Conservation (phyloP, 1,284 basidiomycete species). For the Austroboletus niveus region DNA sequence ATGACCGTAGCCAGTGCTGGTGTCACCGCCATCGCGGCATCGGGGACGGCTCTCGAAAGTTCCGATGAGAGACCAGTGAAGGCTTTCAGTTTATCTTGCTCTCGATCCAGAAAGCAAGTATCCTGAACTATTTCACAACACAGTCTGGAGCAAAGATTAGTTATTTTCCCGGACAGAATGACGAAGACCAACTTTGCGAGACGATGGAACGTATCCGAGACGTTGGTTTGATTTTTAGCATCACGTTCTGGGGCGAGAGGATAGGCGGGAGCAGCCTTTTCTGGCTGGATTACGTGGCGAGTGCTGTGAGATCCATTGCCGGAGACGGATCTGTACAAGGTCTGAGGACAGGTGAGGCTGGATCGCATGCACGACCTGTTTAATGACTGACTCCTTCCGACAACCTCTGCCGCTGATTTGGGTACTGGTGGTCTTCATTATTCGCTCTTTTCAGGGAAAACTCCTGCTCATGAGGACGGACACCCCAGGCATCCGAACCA, state of each 20-base stretch:
- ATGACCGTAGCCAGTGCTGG: conserved; percentile 46
- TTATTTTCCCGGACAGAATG: conserved; percentile 1
- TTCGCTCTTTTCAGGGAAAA: conserved; percentile 29
- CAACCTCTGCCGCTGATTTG: conserved; percentile 28
- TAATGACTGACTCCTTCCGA: conserved; percentile 28
- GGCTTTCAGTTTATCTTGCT: conserved; percentile 40
- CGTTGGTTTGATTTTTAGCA: conserved; percentile 8
- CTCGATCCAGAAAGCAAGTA: conserved; percentile 39
- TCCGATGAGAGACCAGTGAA: conserved; percentile 48
- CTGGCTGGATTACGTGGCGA: conserved; percentile 5
- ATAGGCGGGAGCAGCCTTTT: conserved; percentile 3
- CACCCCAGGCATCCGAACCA: conserved; percentile 27
- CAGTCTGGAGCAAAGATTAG: conserved; percentile 34
- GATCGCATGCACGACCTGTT: neutral
- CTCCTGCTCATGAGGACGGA: conserved; percentile 15
- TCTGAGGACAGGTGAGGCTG: conserved; percentile 19
- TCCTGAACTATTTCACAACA: conserved; percentile 45
- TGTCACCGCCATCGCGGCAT: conserved; percentile 40
- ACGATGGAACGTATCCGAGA: conserved; percentile 30
- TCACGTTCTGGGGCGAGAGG: conserved; percentile 3
- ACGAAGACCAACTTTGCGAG: conserved; percentile 41
- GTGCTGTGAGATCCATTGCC: conserved; percentile 4
- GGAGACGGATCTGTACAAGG: conserved; percentile 9
- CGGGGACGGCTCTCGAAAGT: conserved; percentile 42
- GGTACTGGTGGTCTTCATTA: conserved; percentile 25